Base-by-base conservation (phyloP, 495 filamentous ascomycete species). In the Apiosordaria backusii region DNA sequence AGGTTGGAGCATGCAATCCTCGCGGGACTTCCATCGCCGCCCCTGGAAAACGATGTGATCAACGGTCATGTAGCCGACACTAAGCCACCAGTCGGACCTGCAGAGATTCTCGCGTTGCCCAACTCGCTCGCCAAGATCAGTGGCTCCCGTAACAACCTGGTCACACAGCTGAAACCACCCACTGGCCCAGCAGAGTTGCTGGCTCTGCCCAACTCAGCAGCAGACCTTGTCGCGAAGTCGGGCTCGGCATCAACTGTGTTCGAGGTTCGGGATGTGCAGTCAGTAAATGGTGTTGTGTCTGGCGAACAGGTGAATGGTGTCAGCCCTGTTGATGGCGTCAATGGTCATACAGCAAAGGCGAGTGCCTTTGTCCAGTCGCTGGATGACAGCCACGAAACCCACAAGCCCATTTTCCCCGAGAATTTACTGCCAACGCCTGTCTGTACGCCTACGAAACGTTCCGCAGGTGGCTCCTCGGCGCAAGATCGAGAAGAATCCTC, bases 121-220 rank as follows among this genome's bases (percentile, higher is more conserved):
- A 77, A 77, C 29, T 76, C 74, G 3, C 35, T 60, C 13, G 63
- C 63, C 4, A 29, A 19, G 18, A 45, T 45, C 35, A 45, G 16
- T 45, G 35, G 35, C 35, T 2, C 35, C 22, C 61, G n/a, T 19
- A 22, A 15, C 26, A 29, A n/a, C n/a, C 13, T 7, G 21, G 4
- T 23, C 22, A 61, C 3, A 15, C 25, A 61, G 6, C 24, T 23
- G 26, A 66, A 66, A 40, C 57, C 74, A 21, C 74, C 74, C 15
- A 69, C 73, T 60, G 74, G 74, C n/a, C 74, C 74, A 7, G 60
- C 65, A 13, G 72, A 76, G 60, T 62, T 76, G 23, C 65, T 76
- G 16, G 61, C 70, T 15, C 65, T 77, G 19, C 75, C 75, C 40
- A 77, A 77, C 50, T 76, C 74, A 3, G 25, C 57, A n/a, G 65